A percentile compares a stretch with the other conserved stretches of the same genome.
These are phyloP conservation scores for Moesziomyces parantarcticus DNA, from an alignment of 1,284 basidiomycete genomes.

Conservation along the genomic window DNA sequence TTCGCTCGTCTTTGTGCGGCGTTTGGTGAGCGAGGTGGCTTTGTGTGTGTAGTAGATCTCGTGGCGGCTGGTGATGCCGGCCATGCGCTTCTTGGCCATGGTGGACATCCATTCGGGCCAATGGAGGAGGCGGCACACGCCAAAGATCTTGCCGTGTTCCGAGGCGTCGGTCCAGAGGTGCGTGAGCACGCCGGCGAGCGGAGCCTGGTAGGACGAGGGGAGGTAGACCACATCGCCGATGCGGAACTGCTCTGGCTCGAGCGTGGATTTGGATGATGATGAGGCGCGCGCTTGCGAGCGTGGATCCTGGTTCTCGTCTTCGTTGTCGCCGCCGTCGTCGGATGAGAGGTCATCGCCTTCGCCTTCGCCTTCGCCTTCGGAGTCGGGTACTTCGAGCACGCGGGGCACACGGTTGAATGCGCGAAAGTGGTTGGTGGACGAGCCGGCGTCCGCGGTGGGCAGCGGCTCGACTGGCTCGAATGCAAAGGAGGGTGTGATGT, in stretches of 20 bases:
- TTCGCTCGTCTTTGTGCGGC: constrained; percentile 37
- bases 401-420: constrained; percentile 28
- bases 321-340: constrained; percentile 6
- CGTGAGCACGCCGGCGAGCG: constrained; percentile 42
- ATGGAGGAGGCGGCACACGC: constrained; percentile 47
- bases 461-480: constrained; percentile 37
- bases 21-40: constrained; percentile 33
- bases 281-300: constrained; percentile 14
- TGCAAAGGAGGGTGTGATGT: constrained; percentile 11
- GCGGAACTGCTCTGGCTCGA: constrained; percentile 38
- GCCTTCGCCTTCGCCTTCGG: constrained; percentile 28
- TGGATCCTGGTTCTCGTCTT: constrained; percentile 29
- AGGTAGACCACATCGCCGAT: constrained; percentile 51
- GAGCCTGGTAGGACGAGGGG: constrained; percentile 49
- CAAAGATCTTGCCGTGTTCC: constrained; percentile 46
- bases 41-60: constrained; percentile 59
- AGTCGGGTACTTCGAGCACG: constrained; percentile 28
- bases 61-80: constrained; percentile 42
- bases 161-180: constrained; percentile 45
- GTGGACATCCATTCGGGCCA: constrained; percentile 55
- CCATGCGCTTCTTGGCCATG: constrained; percentile 52
- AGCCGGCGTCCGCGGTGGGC: constrained; percentile 5
- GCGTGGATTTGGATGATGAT: constrained; percentile 16
- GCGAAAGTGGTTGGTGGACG: constrained; percentile 39
- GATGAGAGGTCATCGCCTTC: no score